Base-by-base conservation (phyloP, 495 filamentous ascomycete genomes). In the Acidomyces sp. region DNA sequence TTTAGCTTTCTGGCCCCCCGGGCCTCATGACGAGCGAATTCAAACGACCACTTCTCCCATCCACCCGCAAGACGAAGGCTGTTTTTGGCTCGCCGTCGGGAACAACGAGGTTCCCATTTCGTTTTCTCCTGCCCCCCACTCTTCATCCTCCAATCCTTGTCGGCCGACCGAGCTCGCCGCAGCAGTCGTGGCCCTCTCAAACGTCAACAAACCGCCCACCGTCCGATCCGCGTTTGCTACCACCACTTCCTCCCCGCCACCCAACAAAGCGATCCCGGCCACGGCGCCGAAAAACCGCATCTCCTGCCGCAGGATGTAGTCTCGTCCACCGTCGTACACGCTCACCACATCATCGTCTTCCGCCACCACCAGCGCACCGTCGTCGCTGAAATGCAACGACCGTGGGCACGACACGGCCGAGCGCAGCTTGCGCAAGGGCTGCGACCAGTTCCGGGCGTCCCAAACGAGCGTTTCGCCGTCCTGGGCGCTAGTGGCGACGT, bases 401-500 rank as follows among this genome's bases (percentile, higher is more conserved):
- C 88, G 73, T 34, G 81, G 82, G 4, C 82, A 80, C 1, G 82
- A 78, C 61, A 90, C 77, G 37, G 83, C 75, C n/a, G 78, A 73
- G 13, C 75, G 66, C 23, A 94, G 65, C 6, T 71, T 72, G 39
- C 68, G 65, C 4, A 93, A 59, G 1, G 74, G 65, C 29, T 70
- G 55, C 11, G 60, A 67, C 78, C 78, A 82, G 33, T 70, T 78
- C 17, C 88, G 74, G 3, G 82, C 78, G 55, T 96, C 88, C 75
- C 78, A 94, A 48, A 96, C 80, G 38, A 80, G 77, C 48, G 88
- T 72, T 12, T 72, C 74, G 58, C 72, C 78, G 65, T 96, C 88
- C 57, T 96, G 87, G 46, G 85, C 88, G 34, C 80, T 85, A 3
- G 88, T 93, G 9, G 88, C 88, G 39, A 94, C 75, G 34, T 82